Evolutionary conservation across 768 basidiomycete species (phyloP).

Genomic region (Imleria badia): DNA sequence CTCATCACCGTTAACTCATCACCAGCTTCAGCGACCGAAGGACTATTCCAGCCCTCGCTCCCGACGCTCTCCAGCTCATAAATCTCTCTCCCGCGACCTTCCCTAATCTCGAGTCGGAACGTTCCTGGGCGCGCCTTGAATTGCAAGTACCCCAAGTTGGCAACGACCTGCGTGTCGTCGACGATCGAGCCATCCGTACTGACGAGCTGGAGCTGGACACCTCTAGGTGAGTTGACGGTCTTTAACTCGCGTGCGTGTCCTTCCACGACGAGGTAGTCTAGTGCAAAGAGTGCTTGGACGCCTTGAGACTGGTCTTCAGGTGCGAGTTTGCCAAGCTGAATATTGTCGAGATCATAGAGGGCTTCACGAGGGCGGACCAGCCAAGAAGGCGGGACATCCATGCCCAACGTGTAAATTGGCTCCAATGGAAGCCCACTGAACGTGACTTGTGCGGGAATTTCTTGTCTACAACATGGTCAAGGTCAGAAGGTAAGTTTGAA

Average conservation of each 20-base stretch:
- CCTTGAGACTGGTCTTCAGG: constrained; percentile 50
- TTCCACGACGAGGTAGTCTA: constrained; percentile 91
- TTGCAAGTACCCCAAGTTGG: constrained; percentile 94
- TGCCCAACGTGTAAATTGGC: constrained; percentile 90
- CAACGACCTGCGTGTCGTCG: constrained; percentile 90
- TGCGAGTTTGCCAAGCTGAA: constrained; percentile 72
- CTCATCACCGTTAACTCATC: constrained; percentile 78
- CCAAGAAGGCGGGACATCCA: constrained; percentile 93
- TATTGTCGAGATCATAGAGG: constrained; percentile 92
- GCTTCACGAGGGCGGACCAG: constrained; percentile 88
- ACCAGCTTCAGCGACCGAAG: constrained; percentile 63
- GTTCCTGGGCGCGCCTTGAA: constrained; percentile 93
- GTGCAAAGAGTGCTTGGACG: constrained; percentile 77
- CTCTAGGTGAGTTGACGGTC: constrained; percentile 74
- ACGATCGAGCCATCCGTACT: constrained; percentile 42
- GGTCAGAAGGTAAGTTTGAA: background rate
- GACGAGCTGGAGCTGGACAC: constrained; percentile 84
- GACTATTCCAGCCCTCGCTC: constrained; percentile 86
- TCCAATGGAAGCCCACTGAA: constrained; percentile 79
- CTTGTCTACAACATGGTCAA: constrained; percentile 43
- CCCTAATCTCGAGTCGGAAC: constrained; percentile 77
- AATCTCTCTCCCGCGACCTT: constrained; percentile 78
- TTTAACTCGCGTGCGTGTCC: constrained; percentile 84
- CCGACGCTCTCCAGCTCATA: constrained; percentile 85
- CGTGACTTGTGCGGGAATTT: constrained; percentile 53